Percentiles rank a stretch among this genome's conserved stretches.
These are phyloP conservation scores for Infundibulicybe gibba DNA, from an alignment of 768 basidiomycete species.

Conservation along the genomic window DNA sequence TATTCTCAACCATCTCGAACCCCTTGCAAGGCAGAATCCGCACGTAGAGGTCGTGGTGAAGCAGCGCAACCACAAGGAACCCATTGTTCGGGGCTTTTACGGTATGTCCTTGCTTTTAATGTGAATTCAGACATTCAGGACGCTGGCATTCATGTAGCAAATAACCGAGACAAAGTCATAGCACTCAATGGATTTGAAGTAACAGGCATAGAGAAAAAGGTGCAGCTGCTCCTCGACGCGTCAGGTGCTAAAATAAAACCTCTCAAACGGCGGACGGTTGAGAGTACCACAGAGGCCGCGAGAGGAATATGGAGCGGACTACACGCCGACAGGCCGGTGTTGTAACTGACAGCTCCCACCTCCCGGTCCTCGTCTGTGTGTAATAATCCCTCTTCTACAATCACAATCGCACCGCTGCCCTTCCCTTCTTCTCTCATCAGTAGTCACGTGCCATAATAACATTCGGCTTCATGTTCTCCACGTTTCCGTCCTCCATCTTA, in stretches of 20 bases:
- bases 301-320: conserved; percentile 91
- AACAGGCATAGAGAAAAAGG: conserved; percentile 71
- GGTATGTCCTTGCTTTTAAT: conserved; percentile 37
- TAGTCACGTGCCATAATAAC: conserved; percentile 24
- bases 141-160: conserved; percentile 44
- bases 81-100: conserved; percentile 82
- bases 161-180: conserved; percentile 86
- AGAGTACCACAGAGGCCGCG: conserved; percentile 75
- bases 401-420: neutral
- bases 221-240: conserved; percentile 80
- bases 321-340: conserved; percentile 66
- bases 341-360: conserved; percentile 25
- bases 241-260: conserved; percentile 84
- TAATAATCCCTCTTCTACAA: neutral
- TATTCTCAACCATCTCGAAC: conserved; percentile 57
- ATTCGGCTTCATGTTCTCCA: conserved; percentile 2
- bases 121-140: too few species aligned
- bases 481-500: conserved; percentile 13
- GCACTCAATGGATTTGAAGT: conserved; percentile 74
- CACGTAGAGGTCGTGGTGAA: conserved; percentile 84
- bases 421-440: conserved; percentile 9
- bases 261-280: conserved; percentile 71
- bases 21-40: conserved; percentile 68
- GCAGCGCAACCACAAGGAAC: conserved; percentile 71
- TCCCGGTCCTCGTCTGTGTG: conserved; percentile 8